phyloP scores from a whole-genome alignment of 208 protist genomes.

The Acanthamoeba sp. region DNA sequence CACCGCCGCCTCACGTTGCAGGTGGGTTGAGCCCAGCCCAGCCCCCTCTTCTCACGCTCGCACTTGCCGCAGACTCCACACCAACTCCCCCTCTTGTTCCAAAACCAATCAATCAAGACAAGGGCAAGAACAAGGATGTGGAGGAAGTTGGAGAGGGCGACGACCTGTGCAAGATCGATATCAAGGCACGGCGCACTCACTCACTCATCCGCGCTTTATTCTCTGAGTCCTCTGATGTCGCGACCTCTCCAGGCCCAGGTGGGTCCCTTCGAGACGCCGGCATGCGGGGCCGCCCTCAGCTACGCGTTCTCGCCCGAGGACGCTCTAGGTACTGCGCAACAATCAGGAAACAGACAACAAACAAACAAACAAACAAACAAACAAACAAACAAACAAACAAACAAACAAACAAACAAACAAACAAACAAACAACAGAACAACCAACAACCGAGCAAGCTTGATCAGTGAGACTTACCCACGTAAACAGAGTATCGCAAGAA shows the following conservation, averaged over 20 bases:
- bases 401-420: too few relatives aligned
- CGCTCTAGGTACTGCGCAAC: not conserved
- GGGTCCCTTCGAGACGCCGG: not conserved
- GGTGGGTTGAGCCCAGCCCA: too few relatives aligned
- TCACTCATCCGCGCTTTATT: too few relatives aligned
- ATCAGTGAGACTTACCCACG: too few relatives aligned
- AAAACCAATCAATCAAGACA: not conserved
- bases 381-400: too few relatives aligned
- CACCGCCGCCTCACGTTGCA: not conserved
- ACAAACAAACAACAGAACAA: too few relatives aligned
- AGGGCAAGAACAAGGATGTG: not conserved
- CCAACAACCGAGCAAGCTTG: too few relatives aligned
- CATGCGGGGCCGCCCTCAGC: not conserved
- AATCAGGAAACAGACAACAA: too few relatives aligned
- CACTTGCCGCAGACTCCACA: not conserved
- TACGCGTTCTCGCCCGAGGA: not conserved
- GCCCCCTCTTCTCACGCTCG: not conserved
- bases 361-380: too few relatives aligned
- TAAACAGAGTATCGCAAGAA: slow-evolving; percentile 17
- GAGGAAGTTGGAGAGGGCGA: not conserved
- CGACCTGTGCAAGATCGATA: not conserved
- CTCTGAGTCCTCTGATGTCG: too few relatives aligned
- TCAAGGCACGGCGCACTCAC: not conserved
- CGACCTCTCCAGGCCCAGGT: not conserved
- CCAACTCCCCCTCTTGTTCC: too few relatives aligned